phyloP scores from a whole-genome alignment of 2,329 filamentous ascomycete genomes.

The Keithomyces neogunnii region DNA sequence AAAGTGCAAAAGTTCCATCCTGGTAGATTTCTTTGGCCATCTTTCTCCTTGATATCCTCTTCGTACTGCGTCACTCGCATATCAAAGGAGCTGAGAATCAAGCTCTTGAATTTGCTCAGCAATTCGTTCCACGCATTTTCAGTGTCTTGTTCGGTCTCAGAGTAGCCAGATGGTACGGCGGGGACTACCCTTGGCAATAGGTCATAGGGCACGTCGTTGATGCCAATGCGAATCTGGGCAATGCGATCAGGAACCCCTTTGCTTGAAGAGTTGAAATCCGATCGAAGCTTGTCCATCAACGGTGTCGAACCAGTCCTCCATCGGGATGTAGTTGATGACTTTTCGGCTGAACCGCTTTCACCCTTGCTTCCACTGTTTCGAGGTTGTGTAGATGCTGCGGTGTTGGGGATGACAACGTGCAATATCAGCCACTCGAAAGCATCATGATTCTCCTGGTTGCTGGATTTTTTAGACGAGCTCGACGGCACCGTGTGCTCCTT shows the following conservation, averaged over 20 bases:
- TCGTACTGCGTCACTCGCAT: slow-evolving; percentile 88
- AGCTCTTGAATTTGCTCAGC: slow-evolving; percentile 74
- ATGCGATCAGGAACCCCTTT: slow-evolving; percentile 71
- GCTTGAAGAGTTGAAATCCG: slow-evolving; percentile 72
- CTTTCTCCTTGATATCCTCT: slow-evolving; percentile 92
- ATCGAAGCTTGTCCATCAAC: slow-evolving; percentile 78
- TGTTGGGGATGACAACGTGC: slow-evolving; percentile 86
- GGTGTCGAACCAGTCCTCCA: slow-evolving; percentile 76
- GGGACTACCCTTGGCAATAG: slow-evolving; percentile 54
- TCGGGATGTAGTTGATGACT: slow-evolving; percentile 57
- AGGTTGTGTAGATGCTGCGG: slow-evolving; percentile 69
- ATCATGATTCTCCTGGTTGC: slow-evolving; percentile 83
- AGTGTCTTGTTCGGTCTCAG: slow-evolving; percentile 67
- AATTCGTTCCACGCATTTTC: slow-evolving; percentile 78
- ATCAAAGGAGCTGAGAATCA: slow-evolving; percentile 87
- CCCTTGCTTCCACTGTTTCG: slow-evolving; percentile 46
- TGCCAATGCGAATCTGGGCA: slow-evolving; percentile 73
- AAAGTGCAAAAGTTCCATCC: slow-evolving; percentile 99
- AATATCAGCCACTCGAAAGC: slow-evolving; percentile 93
- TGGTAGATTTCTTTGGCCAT: slow-evolving; percentile 74
- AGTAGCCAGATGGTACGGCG: slow-evolving; percentile 54
- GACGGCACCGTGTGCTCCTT: slow-evolving; percentile 61
- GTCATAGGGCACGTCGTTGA: slow-evolving; percentile 60
- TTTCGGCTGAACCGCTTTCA: slow-evolving; percentile 53
- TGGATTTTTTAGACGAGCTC: slow-evolving; percentile 44